Evolutionary conservation across 2,329 filamentous ascomycete genomes (phyloP).

Genomic region (Blastomyces gilchristii): DNA sequence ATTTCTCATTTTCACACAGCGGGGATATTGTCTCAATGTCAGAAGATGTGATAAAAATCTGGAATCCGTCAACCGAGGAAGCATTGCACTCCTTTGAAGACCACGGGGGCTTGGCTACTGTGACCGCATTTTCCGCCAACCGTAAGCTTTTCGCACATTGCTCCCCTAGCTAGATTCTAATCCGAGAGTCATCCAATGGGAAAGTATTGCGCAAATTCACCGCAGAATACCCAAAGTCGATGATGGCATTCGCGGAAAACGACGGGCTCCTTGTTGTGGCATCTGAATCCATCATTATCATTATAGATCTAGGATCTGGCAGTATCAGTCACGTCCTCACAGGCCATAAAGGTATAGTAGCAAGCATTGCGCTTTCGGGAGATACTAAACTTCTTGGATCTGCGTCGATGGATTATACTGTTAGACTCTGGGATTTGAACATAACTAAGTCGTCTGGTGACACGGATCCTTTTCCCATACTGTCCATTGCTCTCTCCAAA

Average conservation of each 20-base stretch:
- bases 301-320: background rate
- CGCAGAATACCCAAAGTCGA: background rate
- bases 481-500: background rate
- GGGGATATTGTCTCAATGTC: background rate
- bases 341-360: background rate
- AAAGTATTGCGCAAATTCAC: background rate
- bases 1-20: background rate
- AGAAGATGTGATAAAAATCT: background rate
- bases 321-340: background rate
- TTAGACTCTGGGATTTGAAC: background rate
- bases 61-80: background rate
- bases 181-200: background rate
- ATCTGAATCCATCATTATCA: background rate
- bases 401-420: background rate
- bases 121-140: background rate
- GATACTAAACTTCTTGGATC: background rate
- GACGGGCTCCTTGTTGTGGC: background rate
- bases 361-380: background rate
- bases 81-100: background rate
- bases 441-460: background rate
- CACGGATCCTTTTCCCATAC: background rate
- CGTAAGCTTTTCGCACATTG: background rate
- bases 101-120: background rate
- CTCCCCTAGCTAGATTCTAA: background rate
- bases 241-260: background rate